Base-by-base conservation (phyloP, 352 stramenopile species). In the Achlya hypogyna region DNA sequence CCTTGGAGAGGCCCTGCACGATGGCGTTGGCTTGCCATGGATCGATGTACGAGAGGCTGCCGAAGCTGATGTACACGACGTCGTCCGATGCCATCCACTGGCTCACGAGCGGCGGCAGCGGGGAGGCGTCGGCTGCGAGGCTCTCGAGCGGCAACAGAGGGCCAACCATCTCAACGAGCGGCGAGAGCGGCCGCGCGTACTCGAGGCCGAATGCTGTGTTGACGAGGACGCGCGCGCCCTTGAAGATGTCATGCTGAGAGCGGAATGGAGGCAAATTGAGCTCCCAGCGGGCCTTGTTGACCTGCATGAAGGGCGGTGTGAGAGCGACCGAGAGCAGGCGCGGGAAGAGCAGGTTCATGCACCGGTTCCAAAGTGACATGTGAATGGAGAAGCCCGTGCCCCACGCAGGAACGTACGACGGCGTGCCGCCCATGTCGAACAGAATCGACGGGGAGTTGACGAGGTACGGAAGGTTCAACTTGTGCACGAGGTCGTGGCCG, bases 301-400 rank as follows among this genome's bases (percentile, higher is more conserved):
- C 67, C 69, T 92, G 80, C 79, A 93, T 90, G 74, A 94, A 96
- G 32, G 86, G 83, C 43, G 87, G 85, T n/a, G 87, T 96, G 66
- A 96, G 75, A 23, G 86, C 87, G 27, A 93, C 82, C 0, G 84
- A 91, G 28, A 96, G 68, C 42, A 94, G 70, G 5, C 84, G 71
- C n/a, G 87, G 87, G 62, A 93, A 96, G n/a, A 96, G 51, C 60
- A 93, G 81, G 71, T 96, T 96, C 74, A 96, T 88, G 68, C 85
- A 96, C 22, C 87, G 84, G 60, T 94, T 85, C 84, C 85, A 91
- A 32, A 96, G 77, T 63, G 82, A 90, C 87, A 94, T 96, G 43
- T 83, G 74, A 35, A 81, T 73, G 40, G 76, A 82, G 65, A 91
- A 94, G 16, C 87, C 87, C 0, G 87, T 92, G 4, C 87, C 87